Evolutionary conservation across 1,284 basidiomycete genomes (phyloP), one percentile per base, ranked within the genome.

Genomic region (Rhodotorula sp.): DNA sequence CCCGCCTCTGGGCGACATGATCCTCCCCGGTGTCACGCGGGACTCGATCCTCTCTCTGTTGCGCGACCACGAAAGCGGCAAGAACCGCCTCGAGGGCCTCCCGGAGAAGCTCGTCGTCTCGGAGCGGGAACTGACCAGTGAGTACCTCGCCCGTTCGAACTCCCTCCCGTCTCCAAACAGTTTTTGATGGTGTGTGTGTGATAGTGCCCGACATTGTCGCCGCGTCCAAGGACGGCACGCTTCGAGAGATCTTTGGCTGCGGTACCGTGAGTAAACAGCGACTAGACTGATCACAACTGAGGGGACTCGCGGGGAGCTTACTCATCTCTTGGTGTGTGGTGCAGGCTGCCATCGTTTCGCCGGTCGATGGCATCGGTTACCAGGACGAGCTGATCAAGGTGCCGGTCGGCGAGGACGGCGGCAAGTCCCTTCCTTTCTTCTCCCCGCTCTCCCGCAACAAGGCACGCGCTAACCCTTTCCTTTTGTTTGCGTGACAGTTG

Each of bases 21-120:
- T 99, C 79, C 89, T 99, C 18, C 95, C 97, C 23, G 97, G 97
- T 72, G 90, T 99, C 31, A 98, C 95, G 15, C 89, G 97, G 73
- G 73, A 75, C 60, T 93, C 91, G 26, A 89, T 97, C 60, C 86
- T 99, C 45, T 79, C 86, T 8, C 88, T 99, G 64, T 90, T 92
- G 2, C 86, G 88, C 59, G 88, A 86, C 28, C 95, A 98, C 79
- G 80, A 84, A 2, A 89, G 90, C 67, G 83, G 83, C 34, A 69
- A 68, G 74, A 80, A 83, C 68, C 70, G 67, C 62, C 82, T 97
- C 57, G 80, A 85, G 14, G 87, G 87, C 28, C 83, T 97, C 38
- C 85, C 91, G 2, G 82, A 86, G 2, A 87, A 89, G 56, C 83
- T 99, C 70, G 83, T 84, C 67, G 88, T 98, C 47, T 86, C 86